These are phyloP conservation scores for Tephrocybe sp. DNA, from an alignment of 768 basidiomycete species.

Conservation along the genomic window DNA sequence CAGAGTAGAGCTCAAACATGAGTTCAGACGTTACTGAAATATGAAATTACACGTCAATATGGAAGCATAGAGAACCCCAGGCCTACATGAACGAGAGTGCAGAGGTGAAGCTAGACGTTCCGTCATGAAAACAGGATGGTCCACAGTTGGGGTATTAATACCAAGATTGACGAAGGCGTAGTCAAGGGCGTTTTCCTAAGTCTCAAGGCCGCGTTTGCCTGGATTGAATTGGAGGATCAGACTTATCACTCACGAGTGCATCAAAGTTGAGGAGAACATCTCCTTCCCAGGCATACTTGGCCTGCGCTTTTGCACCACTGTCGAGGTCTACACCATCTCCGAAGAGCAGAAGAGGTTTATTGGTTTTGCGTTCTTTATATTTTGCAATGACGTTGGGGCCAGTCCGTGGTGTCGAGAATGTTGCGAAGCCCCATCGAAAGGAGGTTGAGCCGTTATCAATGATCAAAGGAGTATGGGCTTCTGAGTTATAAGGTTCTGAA, in stretches of 20 bases:
- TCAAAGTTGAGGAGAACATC: slow-evolving; percentile 92
- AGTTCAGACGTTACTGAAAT: slow-evolving; percentile 87
- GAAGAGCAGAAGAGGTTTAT: slow-evolving; percentile 80
- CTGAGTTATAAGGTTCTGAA: slow-evolving; percentile 43
- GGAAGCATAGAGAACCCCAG: background rate
- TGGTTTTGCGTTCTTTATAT: slow-evolving; percentile 87
- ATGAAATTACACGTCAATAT: background rate
- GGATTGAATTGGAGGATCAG: background rate
- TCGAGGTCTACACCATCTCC: slow-evolving; percentile 88
- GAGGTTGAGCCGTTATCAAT: slow-evolving; percentile 89
- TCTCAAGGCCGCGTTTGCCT: slow-evolving; percentile 24
- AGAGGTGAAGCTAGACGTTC: slow-evolving; percentile 87
- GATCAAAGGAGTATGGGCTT: slow-evolving; percentile 60
- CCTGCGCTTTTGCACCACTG: slow-evolving; percentile 74
- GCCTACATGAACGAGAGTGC: slow-evolving; percentile 83
- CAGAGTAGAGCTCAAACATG: slow-evolving; percentile 90
- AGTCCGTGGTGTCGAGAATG: slow-evolving; percentile 50
- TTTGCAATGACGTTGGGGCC: slow-evolving; percentile 76
- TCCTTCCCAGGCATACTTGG: slow-evolving; percentile 88
- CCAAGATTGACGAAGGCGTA: slow-evolving; percentile 87
- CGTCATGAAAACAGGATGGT: slow-evolving; percentile 92
- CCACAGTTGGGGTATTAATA: slow-evolving; percentile 69
- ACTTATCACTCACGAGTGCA: slow-evolving; percentile 68
- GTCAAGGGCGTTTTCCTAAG: slow-evolving; percentile 92
- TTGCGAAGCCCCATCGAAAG: slow-evolving; percentile 82